Evolutionary conservation across 2,329 filamentous ascomycete genomes (phyloP), one percentile per base, ranked within the genome.

Genomic region (Colletotrichum sidae): DNA sequence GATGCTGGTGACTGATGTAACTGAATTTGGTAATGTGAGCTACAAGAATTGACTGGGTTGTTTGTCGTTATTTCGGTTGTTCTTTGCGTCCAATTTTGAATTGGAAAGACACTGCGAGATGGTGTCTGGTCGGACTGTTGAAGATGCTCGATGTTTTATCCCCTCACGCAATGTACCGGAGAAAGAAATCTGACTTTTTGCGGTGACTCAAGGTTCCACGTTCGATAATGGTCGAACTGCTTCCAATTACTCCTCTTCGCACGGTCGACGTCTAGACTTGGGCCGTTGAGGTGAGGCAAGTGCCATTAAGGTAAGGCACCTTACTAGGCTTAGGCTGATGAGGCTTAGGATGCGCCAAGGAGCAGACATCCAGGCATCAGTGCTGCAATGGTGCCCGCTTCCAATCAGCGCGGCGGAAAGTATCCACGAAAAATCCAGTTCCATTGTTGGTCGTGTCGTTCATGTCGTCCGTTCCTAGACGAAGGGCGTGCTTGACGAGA

Each of bases 251-350:
- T 25, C 4, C 25, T 25, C 57, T 46, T 12, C 35, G 57, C 51
- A 61, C 45, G 25, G 39, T 17, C 44, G 15, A 4, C 6, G 6
- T 17, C 17, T 5, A 4, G 25, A 25, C 25, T 25, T 25, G 3
- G 25, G 25, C 25, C 4, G 25, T 25, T 25, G 25, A 5, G 25
- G 25, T 25, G 25, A 25, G 44, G 44, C 42, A 44, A 15, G 42
- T n/a, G 12, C 17, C n/a, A 52, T 52, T 15, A n/a, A n/a, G 15
- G 6, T 15, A 11, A 45, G 41, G 35, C 38, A 25, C 46, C 35
- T 10, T 17, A 15, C 44, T 55, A 46, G 53, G 46, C 46, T 61
- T 55, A 46, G 53, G 52, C 46, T 61, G 52, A 55, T 52, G 45
- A 42, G 45, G 49, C 55, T 49, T 15, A 55, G 55, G 46, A 37